A percentile compares a stretch with the other conserved stretches of the same genome.
phyloP scores from a whole-genome alignment of 1,284 basidiomycete genomes.

The Apiotrichum porosum region DNA sequence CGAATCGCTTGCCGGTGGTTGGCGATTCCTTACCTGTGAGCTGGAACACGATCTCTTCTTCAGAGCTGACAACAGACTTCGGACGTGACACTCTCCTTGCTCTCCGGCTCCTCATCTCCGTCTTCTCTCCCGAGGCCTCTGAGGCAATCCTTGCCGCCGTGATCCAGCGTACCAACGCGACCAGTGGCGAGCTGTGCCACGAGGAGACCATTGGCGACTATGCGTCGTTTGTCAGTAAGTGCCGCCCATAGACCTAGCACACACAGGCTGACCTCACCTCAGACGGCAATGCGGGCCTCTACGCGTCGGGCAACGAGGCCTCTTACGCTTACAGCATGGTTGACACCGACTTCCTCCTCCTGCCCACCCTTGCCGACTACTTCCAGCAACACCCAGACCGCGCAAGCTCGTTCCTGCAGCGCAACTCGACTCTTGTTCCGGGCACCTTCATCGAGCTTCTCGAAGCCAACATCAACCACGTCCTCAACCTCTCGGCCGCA shows the following conservation, averaged over 20 bases:
- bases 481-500: constrained; percentile 39
- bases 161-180: constrained; percentile 48
- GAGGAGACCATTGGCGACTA: constrained; percentile 50
- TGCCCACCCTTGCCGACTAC: constrained; percentile 51
- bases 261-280: too few species aligned
- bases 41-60: constrained; percentile 3
- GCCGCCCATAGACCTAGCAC: too few species aligned
- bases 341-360: constrained; percentile 51
- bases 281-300: constrained; percentile 46
- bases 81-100: constrained; percentile 52
- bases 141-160: constrained; percentile 52
- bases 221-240: constrained; percentile 22
- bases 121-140: constrained; percentile 48
- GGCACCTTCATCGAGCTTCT: constrained; percentile 48
- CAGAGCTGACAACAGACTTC: constrained; percentile 37
- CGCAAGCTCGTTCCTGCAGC: constrained; percentile 32
- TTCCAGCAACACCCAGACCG: constrained; percentile 28
- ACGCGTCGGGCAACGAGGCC: constrained; percentile 48
- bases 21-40: constrained; percentile 51
- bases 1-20: constrained; percentile 52
- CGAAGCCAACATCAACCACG: constrained; percentile 18
- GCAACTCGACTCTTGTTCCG: constrained; percentile 46
- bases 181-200: constrained; percentile 51
- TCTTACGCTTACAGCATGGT: constrained; percentile 51
- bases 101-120: constrained; percentile 49